phyloP scores from a whole-genome alignment of 441 rosid genomes.

The Gossypium trilobum region DNA sequence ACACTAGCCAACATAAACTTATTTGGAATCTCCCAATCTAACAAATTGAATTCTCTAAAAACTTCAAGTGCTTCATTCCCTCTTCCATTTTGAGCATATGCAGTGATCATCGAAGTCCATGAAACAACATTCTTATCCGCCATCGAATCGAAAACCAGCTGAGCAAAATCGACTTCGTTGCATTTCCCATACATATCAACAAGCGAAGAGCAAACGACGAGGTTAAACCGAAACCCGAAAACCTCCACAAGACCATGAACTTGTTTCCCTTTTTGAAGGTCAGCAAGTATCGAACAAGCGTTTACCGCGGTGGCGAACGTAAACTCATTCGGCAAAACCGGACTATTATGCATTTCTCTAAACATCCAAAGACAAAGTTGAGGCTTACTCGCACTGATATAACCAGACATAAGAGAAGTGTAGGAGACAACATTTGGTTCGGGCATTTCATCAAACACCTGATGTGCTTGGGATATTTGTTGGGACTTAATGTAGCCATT shows the following conservation, averaged over 20 bases:
- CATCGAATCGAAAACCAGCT: constrained; percentile 59
- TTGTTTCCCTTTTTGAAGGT: constrained; percentile 37
- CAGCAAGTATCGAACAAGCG: constrained; percentile 48
- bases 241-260: constrained; percentile 49
- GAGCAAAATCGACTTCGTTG: constrained; percentile 51
- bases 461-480: constrained; percentile 24
- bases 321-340: constrained; percentile 49
- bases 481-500: constrained; percentile 28
- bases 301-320: constrained; percentile 46
- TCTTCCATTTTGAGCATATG: constrained; percentile 60
- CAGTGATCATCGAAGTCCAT: constrained; percentile 72
- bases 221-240: constrained; percentile 35
- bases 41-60: constrained; percentile 39
- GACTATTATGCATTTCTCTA: constrained; percentile 27
- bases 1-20: constrained; percentile 61
- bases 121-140: constrained; percentile 48
- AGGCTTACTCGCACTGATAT: constrained; percentile 29
- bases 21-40: constrained; percentile 29
- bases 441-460: constrained; percentile 56
- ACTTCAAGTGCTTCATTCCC: constrained; percentile 53
- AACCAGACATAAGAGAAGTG: constrained; percentile 59
- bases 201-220: constrained; percentile 63
- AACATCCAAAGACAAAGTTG: constrained; percentile 32
- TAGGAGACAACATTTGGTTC: constrained; percentile 69
- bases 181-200: constrained; percentile 86